Percentiles rank a stretch among this genome's conserved stretches.
phyloP scores from a whole-genome alignment of 2,329 filamentous ascomycete genomes.

The Pseudodiploospora longispora region DNA sequence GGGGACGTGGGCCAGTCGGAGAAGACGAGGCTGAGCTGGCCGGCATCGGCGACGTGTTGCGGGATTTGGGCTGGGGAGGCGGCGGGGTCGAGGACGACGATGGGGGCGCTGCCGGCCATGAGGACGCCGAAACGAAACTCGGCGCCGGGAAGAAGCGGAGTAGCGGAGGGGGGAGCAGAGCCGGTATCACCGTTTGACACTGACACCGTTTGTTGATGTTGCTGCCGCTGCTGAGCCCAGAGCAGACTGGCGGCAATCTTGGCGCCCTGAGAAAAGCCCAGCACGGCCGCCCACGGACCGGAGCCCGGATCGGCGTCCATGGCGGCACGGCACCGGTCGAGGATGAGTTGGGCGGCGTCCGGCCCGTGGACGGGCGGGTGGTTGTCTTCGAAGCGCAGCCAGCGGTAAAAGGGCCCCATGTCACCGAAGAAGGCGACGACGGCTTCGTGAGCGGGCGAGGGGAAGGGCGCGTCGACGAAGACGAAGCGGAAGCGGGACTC shows the following conservation, averaged over 20 bases:
- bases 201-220: slow-evolving; percentile 20
- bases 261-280: slow-evolving; percentile 62
- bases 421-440: slow-evolving; percentile 58
- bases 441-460: slow-evolving; percentile 51
- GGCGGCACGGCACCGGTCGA: slow-evolving; percentile 30
- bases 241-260: slow-evolving; percentile 53
- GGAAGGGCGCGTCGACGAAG: slow-evolving; percentile 63
- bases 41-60: slow-evolving; percentile 28
- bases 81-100: slow-evolving; percentile 27
- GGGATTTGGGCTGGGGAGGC: slow-evolving; percentile 37
- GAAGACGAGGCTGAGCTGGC: slow-evolving; percentile 15
- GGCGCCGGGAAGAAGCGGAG: slow-evolving; percentile 11
- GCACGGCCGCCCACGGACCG: slow-evolving; percentile 50
- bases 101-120: slow-evolving; percentile 25
- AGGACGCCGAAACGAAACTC: slow-evolving; percentile 28
- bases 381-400: slow-evolving; percentile 54
- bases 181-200: slow-evolving; percentile 13
- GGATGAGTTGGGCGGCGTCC: slow-evolving; percentile 29
- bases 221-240: slow-evolving; percentile 47
- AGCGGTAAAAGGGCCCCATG: slow-evolving; percentile 55
- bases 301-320: slow-evolving; percentile 47
- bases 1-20: slow-evolving; percentile 41
- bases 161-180: background rate
- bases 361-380: slow-evolving; percentile 40
- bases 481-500: slow-evolving; percentile 57